Conservation (phyloP, 2,329 filamentous ascomycete genomes). For the Claviceps spartinae region DNA sequence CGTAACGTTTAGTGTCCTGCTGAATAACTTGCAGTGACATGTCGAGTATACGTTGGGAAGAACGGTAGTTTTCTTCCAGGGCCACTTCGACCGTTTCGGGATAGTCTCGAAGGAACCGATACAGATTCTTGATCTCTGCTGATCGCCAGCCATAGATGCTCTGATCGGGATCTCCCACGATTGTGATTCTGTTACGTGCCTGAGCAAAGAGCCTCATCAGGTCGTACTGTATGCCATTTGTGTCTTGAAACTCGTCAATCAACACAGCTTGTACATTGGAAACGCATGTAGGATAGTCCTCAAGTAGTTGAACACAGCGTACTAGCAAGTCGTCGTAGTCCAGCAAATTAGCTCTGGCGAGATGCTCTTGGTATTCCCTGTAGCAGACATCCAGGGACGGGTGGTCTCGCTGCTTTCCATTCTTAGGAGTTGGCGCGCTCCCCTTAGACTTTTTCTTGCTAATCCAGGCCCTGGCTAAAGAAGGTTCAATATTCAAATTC, state of each 20-base stretch:
- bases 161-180: constrained; percentile 93
- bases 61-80: constrained; percentile 89
- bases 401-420: constrained; percentile 24
- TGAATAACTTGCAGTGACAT: constrained; percentile 78
- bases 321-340: constrained; percentile 92
- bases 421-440: constrained; percentile 28
- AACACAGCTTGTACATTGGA: constrained; percentile 81
- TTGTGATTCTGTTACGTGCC: constrained; percentile 61
- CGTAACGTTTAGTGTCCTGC: constrained; percentile 68
- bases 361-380: constrained; percentile 61
- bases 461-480: constrained; percentile 61
- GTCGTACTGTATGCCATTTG: constrained; percentile 88
- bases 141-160: constrained; percentile 96
- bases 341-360: constrained; percentile 65
- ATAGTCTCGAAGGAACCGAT: constrained; percentile 63
- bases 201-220: constrained; percentile 82
- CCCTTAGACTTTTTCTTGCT: constrained; percentile 51
- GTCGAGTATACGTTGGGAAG: constrained; percentile 69
- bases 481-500: constrained; percentile 53
- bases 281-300: constrained; percentile 62
- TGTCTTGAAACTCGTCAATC: constrained; percentile 97
- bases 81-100: constrained; percentile 69
- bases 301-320: constrained; percentile 67
- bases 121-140: constrained; percentile 80
- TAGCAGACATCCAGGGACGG: constrained; percentile 56